A percentile compares a stretch with the other conserved stretches of the same genome.
Evolutionary conservation across 2,329 filamentous ascomycete species (phyloP).

Genomic region (Macrophomina phaseolina): DNA sequence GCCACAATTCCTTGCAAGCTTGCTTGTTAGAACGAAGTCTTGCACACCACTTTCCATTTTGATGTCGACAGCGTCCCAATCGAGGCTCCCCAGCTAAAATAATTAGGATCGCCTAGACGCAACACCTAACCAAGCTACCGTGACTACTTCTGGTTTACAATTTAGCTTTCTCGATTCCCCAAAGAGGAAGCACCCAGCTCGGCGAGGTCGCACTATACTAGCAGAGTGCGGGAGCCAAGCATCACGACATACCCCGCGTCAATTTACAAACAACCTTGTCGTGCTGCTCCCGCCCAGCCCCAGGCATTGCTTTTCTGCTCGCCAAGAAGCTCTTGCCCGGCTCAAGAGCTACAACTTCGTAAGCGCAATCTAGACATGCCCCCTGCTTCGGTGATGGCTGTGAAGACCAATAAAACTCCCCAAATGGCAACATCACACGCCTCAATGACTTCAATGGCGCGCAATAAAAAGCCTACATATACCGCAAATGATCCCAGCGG

Average conservation of each 20-base stretch:
- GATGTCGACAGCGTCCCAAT: not conserved
- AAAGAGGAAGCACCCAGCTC: not conserved
- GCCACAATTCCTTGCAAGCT: too few species aligned
- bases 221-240: slow-evolving; percentile 1
- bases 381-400: not conserved
- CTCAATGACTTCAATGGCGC: not conserved
- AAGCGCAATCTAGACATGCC: not conserved
- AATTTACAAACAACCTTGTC: not conserved
- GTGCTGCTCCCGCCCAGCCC: not conserved
- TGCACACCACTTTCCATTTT: not conserved
- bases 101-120: not conserved
- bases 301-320: not conserved
- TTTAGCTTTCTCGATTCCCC: not conserved
- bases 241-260: slow-evolving; percentile 12
- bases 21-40: too few species aligned
- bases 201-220: not conserved
- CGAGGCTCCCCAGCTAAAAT: not conserved
- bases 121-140: not conserved
- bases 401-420: not conserved
- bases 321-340: not conserved
- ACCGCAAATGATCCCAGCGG: not conserved
- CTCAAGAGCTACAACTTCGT: not conserved
- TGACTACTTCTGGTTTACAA: not conserved
- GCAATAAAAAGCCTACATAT: not conserved
- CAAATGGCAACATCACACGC: not conserved